phyloP scores from a whole-genome alignment of 306 rosid genomes.

The Sechiopsis laciniata region DNA sequence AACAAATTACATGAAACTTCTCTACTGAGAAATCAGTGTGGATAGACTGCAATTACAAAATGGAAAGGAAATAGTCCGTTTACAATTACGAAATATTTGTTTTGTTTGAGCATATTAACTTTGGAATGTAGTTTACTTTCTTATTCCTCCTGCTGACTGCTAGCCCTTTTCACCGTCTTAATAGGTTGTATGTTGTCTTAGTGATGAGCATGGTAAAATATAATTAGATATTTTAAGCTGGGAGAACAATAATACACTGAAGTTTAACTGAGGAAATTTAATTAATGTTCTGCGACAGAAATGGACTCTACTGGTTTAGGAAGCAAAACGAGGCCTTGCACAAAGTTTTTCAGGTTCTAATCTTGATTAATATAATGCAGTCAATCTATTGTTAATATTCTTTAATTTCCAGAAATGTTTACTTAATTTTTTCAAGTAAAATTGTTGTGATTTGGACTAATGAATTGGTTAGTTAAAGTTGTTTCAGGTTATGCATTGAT shows the following conservation, averaged over 20 bases:
- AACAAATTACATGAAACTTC: too few species aligned
- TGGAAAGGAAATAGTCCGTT: neutral
- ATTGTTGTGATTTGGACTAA: constrained; percentile 56
- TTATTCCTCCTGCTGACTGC: neutral
- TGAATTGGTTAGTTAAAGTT: constrained; percentile 60
- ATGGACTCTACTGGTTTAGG: constrained; percentile 85
- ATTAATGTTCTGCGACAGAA: constrained; percentile 96
- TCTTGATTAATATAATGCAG: constrained; percentile 60
- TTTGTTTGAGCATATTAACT: neutral
- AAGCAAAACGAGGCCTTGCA: constrained; percentile 99
- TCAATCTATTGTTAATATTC: constrained; percentile 35
- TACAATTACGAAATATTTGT: neutral
- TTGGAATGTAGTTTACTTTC: neutral
- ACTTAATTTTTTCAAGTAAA: constrained; percentile 30
- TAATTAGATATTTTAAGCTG: constrained; percentile 35
- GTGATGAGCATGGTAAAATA: constrained; percentile 12
- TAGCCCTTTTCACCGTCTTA: neutral
- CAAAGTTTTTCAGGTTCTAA: constrained; percentile 99
- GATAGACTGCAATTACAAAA: too few species aligned
- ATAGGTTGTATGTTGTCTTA: constrained; percentile 1
- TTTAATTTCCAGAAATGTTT: constrained; percentile 28
- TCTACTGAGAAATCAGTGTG: neutral
- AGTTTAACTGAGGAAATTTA: constrained; percentile 64
- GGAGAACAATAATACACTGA: constrained; percentile 41
- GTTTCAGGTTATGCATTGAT: constrained; percentile 68